Conservation (phyloP, 1,284 basidiomycete genomes). For the Boletus nobilissimus region DNA sequence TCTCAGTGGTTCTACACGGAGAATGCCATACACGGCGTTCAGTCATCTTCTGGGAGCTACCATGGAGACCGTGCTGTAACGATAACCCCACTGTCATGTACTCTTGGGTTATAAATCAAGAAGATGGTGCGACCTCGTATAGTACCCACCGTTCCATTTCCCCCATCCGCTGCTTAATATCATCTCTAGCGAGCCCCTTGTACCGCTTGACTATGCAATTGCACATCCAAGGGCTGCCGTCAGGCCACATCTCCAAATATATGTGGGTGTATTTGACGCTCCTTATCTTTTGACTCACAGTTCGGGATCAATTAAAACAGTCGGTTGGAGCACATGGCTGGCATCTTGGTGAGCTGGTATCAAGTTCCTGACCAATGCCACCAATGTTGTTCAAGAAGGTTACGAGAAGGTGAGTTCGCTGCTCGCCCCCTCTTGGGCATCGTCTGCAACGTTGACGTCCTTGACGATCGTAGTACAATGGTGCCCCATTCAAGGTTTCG, state of each 20-base stretch:
- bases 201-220: slow-evolving; percentile 7
- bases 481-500: slow-evolving; percentile 55
- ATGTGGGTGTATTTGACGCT: neutral
- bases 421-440: neutral
- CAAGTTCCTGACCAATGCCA: slow-evolving; percentile 23
- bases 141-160: neutral
- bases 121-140: neutral
- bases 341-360: slow-evolving; percentile 34
- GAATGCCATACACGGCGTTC: neutral
- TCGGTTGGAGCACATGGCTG: slow-evolving; percentile 37
- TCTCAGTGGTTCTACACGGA: too few species aligned
- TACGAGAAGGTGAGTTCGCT: slow-evolving; percentile 33
- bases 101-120: neutral
- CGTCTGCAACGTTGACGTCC: neutral
- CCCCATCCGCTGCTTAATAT: neutral
- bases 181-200: too few species aligned
- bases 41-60: neutral
- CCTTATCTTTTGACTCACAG: neutral
- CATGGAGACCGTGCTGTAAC: neutral
- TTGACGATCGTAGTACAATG: slow-evolving; percentile 46
- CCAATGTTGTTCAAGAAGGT: slow-evolving; percentile 36
- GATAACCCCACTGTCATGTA: too few species aligned
- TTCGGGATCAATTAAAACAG: slow-evolving; percentile 30
- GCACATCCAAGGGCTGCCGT: neutral
- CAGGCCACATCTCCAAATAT: slow-evolving; percentile 12